These are phyloP conservation scores for Talaromyces sp. DNA, from an alignment of 2,329 filamentous ascomycete genomes.

Conservation along the genomic window DNA sequence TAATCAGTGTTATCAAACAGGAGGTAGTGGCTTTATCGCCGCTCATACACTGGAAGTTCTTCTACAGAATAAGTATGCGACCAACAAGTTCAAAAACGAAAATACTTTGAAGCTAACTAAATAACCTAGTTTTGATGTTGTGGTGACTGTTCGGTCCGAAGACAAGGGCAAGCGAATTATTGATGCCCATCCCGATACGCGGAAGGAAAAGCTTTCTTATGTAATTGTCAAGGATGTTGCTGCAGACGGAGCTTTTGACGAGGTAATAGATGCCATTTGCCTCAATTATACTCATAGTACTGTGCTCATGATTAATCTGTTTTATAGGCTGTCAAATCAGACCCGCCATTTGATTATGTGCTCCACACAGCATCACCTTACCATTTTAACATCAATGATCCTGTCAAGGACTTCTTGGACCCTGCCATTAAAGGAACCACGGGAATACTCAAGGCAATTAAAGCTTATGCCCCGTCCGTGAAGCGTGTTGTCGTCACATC, in stretches of 20 bases:
- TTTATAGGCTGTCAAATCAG: conserved; percentile 56
- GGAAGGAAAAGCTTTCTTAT: conserved; percentile 63
- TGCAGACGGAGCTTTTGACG: conserved; percentile 68
- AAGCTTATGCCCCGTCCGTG: conserved; percentile 64
- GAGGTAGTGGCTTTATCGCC: conserved; percentile 67
- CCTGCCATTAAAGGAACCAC: conserved; percentile 66
- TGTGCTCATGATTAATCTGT: neutral
- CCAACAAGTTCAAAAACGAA: neutral
- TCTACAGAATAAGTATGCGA: conserved; percentile 54
- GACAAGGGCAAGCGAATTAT: conserved; percentile 65
- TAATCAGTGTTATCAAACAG: conserved; percentile 31
- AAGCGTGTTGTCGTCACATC: conserved; percentile 73
- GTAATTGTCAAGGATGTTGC: conserved; percentile 74
- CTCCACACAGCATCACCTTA: conserved; percentile 76
- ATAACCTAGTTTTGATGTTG: conserved; percentile 57
- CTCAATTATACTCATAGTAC: no score
- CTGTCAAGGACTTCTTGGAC: conserved; percentile 65
- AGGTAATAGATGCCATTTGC: conserved; percentile 48
- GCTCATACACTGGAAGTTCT: conserved; percentile 65
- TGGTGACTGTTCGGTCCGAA: conserved; percentile 64
- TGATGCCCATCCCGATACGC: conserved; percentile 53
- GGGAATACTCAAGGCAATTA: conserved; percentile 64
- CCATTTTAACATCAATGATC: conserved; percentile 70
- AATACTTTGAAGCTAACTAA: neutral
- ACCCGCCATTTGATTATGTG: conserved; percentile 71